Conservation (phyloP, 2,329 filamentous ascomycete species). For the Plectosphaerella sp. region DNA sequence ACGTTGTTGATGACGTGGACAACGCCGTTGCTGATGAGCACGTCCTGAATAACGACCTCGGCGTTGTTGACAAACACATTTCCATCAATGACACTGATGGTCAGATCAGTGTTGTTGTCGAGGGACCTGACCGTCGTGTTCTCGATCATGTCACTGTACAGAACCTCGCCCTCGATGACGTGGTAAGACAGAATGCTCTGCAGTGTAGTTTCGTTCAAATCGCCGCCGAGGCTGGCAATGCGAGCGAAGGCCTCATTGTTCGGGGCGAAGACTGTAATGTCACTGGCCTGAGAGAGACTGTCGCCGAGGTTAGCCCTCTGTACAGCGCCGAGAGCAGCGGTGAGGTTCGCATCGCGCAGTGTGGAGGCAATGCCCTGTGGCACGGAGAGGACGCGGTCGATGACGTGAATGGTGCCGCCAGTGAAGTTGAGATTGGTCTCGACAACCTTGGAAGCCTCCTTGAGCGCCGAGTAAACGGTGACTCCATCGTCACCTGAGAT, state of each 20-base stretch:
- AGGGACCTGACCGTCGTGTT: conserved; percentile 14
- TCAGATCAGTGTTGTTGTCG: conserved; percentile 10
- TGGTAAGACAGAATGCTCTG: conserved; percentile 58
- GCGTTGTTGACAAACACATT: conserved; percentile 41
- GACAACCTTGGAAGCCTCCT: conserved; percentile 41
- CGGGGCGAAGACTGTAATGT: conserved; percentile 63
- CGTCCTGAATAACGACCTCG: conserved; percentile 40
- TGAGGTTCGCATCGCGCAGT: conserved; percentile 35
- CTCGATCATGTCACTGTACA: conserved; percentile 37
- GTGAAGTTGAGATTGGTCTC: conserved; percentile 47
- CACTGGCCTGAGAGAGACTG: conserved; percentile 31
- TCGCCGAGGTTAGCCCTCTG: conserved; percentile 34
- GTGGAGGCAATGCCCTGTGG: conserved; percentile 38
- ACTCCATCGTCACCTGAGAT: conserved; percentile 30
- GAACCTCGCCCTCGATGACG: conserved; percentile 50
- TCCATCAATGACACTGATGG: conserved; percentile 35
- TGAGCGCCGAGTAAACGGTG: conserved; percentile 47
- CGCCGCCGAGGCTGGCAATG: conserved; percentile 47
- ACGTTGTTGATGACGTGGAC: conserved; percentile 56
- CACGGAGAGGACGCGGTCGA: conserved; percentile 41
- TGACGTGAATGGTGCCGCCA: conserved; percentile 50
- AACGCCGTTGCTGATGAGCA: conserved; percentile 51
- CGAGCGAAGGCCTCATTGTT: conserved; percentile 54
- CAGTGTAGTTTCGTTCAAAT: conserved; percentile 42
- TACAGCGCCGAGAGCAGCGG: conserved; percentile 41